Conservation (phyloP, 805 yeast genomes). For the Pichia phayaonensis region DNA sequence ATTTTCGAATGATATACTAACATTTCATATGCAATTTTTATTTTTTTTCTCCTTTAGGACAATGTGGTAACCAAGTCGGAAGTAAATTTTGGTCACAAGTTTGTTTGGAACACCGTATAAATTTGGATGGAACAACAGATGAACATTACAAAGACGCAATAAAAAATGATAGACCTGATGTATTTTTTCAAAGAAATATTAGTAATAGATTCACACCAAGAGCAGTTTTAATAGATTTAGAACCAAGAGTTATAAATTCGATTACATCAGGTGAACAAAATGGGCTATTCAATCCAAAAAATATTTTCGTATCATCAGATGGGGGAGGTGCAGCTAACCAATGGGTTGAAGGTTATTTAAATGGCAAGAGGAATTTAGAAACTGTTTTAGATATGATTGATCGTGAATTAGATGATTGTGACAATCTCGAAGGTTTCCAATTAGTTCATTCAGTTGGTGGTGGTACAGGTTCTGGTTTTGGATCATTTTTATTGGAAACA, state of each 20-base stretch:
- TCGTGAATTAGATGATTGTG: conserved; percentile 84
- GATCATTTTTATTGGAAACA: conserved; percentile 56
- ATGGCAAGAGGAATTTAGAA: conserved; percentile 63
- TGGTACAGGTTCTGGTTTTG: conserved; percentile 97
- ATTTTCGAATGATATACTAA: not conserved
- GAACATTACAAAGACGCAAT: conserved; percentile 14
- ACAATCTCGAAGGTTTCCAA: conserved; percentile 84
- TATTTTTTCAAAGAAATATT: conserved; percentile 74
- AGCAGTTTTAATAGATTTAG: conserved; percentile 77
- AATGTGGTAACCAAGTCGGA: conserved; percentile 96
- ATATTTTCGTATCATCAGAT: conserved; percentile 65
- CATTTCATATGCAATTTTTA: not conserved
- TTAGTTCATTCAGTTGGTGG: conserved; percentile 94
- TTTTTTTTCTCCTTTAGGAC: conserved; percentile 40
- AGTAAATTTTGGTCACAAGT: conserved; percentile 87
- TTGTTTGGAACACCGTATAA: conserved; percentile 78
- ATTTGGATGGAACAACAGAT: conserved; percentile 24
- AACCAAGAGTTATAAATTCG: conserved; percentile 77
- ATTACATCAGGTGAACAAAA: conserved; percentile 25
- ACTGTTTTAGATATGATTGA: conserved; percentile 78
- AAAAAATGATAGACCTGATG: conserved; percentile 71
- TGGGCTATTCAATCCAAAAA: conserved; percentile 73
- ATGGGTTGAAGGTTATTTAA: conserved; percentile 86
- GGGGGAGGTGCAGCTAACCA: conserved; percentile 96
- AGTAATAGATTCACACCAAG: conserved; percentile 76